phyloP scores from a whole-genome alignment of 495 filamentous ascomycete species.

The Cryomyces antarcticus region DNA sequence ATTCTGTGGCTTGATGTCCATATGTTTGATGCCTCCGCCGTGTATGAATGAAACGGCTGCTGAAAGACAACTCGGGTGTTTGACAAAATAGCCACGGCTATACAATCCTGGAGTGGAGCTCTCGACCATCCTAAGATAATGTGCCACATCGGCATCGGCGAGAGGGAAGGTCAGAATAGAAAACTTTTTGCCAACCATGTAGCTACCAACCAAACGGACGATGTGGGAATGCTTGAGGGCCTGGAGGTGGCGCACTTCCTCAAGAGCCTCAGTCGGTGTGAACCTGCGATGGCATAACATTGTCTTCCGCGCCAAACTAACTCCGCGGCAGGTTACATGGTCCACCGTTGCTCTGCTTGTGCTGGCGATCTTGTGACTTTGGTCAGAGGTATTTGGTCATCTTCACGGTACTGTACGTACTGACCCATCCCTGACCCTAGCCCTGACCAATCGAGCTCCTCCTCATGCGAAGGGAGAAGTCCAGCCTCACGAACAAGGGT shows the following conservation, averaged over 20 bases:
- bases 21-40: slow-evolving; percentile 9
- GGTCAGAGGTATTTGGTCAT: background rate
- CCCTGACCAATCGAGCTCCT: background rate
- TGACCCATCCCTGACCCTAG: background rate
- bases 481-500: background rate
- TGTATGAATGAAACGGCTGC: slow-evolving; percentile 8
- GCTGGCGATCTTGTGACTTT: background rate
- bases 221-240: background rate
- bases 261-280: background rate
- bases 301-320: background rate
- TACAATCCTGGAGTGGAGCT: background rate
- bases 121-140: background rate
- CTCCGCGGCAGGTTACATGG: background rate
- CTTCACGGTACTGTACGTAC: background rate
- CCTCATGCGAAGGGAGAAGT: background rate
- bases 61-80: background rate
- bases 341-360: background rate
- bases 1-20: slow-evolving; percentile 14
- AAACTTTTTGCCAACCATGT: background rate
- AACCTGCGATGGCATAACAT: background rate
- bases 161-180: background rate
- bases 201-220: background rate
- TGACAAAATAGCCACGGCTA: background rate
- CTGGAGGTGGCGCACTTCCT: background rate
- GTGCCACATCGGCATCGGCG: background rate